Evolutionary conservation across 2,329 filamentous ascomycete species (phyloP), one percentile per base, ranked within the genome.

Genomic region (Daldinia sp.): DNA sequence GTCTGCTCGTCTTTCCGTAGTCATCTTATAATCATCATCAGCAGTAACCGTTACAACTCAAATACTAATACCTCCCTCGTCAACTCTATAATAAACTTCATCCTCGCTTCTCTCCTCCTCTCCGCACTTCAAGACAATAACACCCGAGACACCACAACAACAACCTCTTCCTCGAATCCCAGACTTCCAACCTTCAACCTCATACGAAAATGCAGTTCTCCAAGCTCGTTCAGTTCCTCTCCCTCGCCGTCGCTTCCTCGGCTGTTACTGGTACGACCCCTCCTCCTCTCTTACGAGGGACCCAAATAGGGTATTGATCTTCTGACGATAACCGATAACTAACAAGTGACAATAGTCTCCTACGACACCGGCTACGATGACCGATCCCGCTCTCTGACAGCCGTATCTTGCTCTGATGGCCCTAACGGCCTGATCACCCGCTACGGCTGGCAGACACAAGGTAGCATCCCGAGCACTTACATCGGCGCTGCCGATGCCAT

Each of bases 281-380:
- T 19, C 30, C 11, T 17, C 11, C 19, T 34, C 32, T 17, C 43
- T 11, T 23, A 43, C 21, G 5, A 23, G 37, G 37, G 9, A 21
- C 45, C 15, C 13, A 21, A 32, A 32, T 11, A 19, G 17, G 45
- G 29, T 15, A 48, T 48, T 19, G 45, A 48, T 45, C 13, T 45
- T 11, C 39, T 23, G 3, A 27, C 10, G 11, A 47, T 30, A 32
- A 32, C 3, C 8, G 17, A 21, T 19, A 48, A 49, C 60, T 71
- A 66, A 72, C 68, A 62, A 2, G 5, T 3, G 5, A 68, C 70
- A 23, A 76, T 72, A 76, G 90, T 93, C 72, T 89, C 88, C 67
- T 94, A 89, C 77, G 91, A 94, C 78, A 78, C 79, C 17, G 87
- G 83, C 73, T 95, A 92, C 79, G 91, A 94, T 73, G 79, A 89